Base-by-base conservation (phyloP, 257 asterid genomes). In the Datura wrightii region DNA sequence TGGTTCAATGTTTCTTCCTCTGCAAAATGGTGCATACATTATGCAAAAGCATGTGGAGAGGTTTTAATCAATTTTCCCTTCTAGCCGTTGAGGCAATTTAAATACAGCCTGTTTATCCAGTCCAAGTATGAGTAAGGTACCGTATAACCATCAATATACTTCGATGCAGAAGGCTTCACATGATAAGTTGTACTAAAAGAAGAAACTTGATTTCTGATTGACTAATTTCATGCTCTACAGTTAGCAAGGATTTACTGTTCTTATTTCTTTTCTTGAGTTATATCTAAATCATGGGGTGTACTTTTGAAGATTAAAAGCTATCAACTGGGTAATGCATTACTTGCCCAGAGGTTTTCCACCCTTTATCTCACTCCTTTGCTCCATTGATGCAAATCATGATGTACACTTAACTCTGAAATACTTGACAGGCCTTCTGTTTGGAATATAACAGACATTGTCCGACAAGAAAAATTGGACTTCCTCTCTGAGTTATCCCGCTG, bases 381-480 rank as follows among this genome's bases (percentile, higher is more conserved):
- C 56, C 55, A 80, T 55, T 65, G 41, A 55, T 84, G 53, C 81
- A 69, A 50, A 83, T 83, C 54, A 55, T 86, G 79, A 78, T 79
- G 85, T 42, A 67, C 56, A 42, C 79, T 69, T 50, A 34, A 74
- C 82, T 60, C 34, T 55, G 65, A 79, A 78, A 78, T 86, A 42
- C 83, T 82, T 80, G 62, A 37, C 90, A 94, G 97, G 86, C 90
- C 93, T 42, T 76, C 56, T 42, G 89, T 56, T 87, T 92, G 93
- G 97, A 86, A 84, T 62, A 86, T 94, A 69, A 58, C 81, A 50
- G 6, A 85, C 66, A 83, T 85, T 36, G 87, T 86, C 69, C 87
- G 89, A 66, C 83, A 42, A 60, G 89, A 84, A 8, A 85, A n/a
- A 53, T 1, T 83, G 54, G 85, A 74, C 70, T 74, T 60, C 84